These are phyloP conservation scores for Daedalea quercina DNA, from an alignment of 768 basidiomycete species.

Conservation along the genomic window DNA sequence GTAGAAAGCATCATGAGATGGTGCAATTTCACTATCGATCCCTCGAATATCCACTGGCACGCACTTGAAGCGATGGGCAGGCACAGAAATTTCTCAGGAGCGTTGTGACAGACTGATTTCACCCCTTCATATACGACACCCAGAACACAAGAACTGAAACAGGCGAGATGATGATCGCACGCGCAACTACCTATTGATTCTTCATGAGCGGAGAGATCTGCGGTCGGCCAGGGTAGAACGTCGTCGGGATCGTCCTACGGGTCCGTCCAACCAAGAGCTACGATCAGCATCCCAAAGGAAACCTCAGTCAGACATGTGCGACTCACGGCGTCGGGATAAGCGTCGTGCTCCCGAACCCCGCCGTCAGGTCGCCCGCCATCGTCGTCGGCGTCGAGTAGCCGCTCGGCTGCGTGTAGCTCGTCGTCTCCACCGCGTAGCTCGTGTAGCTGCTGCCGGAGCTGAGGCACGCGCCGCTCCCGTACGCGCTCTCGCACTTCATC, in stretches of 20 bases:
- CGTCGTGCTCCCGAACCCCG: constrained; percentile 18
- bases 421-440: constrained; percentile 17
- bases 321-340: constrained; percentile 23
- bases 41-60: too few relatives aligned
- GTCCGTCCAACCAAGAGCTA: not conserved
- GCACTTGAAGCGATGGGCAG: too few relatives aligned
- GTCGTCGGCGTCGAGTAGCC: constrained; percentile 23
- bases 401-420: constrained; percentile 17
- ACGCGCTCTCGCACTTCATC: constrained; percentile 24
- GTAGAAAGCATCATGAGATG: too few relatives aligned
- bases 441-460: constrained; percentile 15
- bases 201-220: constrained; percentile 20
- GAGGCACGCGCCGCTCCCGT: constrained; percentile 21
- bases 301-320: not conserved
- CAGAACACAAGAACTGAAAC: too few relatives aligned
- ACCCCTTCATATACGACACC: too few relatives aligned
- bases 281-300: not conserved
- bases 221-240: constrained; percentile 19
- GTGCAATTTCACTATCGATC: too few relatives aligned
- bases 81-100: too few relatives aligned
- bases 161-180: too few relatives aligned
- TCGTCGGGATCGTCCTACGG: constrained; percentile 20
- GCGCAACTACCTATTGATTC: constrained; percentile 9
- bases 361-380: constrained; percentile 17
- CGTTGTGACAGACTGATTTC: not conserved